These are phyloP conservation scores for Diaporthe longicolla DNA, from an alignment of 2,329 filamentous ascomycete species.

Conservation along the genomic window DNA sequence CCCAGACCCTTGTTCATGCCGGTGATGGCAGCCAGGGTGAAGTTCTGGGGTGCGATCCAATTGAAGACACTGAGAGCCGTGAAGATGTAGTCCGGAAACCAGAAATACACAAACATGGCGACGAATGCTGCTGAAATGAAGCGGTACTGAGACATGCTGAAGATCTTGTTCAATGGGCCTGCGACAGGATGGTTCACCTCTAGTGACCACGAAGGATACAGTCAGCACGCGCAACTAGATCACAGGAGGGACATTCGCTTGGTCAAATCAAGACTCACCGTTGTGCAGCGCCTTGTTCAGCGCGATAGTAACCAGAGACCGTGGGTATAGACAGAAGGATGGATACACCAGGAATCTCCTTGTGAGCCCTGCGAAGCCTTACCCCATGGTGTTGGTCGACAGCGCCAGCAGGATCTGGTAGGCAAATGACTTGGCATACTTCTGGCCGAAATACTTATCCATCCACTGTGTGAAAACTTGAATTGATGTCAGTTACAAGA, in stretches of 20 bases:
- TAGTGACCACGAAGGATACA: not conserved
- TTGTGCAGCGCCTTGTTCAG: constrained; percentile 64
- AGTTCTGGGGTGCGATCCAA: constrained; percentile 63
- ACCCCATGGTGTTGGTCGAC: constrained; percentile 68
- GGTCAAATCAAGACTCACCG: constrained; percentile 28
- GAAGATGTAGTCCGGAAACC: constrained; percentile 65
- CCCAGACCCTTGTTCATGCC: constrained; percentile 54
- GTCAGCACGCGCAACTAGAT: not conserved
- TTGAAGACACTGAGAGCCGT: constrained; percentile 60
- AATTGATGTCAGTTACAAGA: constrained; percentile 16
- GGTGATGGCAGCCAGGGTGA: constrained; percentile 50
- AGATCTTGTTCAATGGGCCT: constrained; percentile 52
- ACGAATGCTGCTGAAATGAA: constrained; percentile 61
- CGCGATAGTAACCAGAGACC: constrained; percentile 61
- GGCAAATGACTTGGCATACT: constrained; percentile 60
- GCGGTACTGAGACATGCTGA: constrained; percentile 58
- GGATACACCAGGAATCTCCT: constrained; percentile 66
- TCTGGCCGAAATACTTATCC: constrained; percentile 50
- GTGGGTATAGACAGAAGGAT: constrained; percentile 66
- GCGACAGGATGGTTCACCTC: not conserved
- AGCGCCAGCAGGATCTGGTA: constrained; percentile 67
- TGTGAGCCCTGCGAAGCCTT: constrained; percentile 65
- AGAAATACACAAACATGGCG: constrained; percentile 64
- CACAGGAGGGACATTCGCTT: not conserved
- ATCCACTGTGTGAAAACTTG: constrained; percentile 25